Evolutionary conservation across 2,329 filamentous ascomycete species (phyloP).

Genomic region (Botrytis medusae): DNA sequence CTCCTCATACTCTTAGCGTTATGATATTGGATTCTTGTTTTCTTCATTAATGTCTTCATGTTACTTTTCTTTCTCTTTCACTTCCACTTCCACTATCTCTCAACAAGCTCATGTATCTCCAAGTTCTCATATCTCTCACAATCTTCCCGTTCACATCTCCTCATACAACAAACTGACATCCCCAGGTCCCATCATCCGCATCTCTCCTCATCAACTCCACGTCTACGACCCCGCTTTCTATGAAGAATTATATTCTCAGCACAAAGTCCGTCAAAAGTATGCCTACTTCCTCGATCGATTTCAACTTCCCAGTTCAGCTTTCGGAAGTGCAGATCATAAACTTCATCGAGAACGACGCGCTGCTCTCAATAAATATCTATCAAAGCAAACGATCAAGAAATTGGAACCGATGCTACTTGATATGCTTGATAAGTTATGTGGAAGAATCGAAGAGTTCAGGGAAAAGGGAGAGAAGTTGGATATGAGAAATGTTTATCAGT

Average conservation of each 20-base stretch:
- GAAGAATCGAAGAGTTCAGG: constrained; percentile 28
- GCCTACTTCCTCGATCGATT: constrained; percentile 23
- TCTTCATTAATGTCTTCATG: neutral
- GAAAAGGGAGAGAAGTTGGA: constrained; percentile 22
- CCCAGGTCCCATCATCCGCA: constrained; percentile 29
- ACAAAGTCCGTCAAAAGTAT: constrained; percentile 25
- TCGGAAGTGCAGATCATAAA: constrained; percentile 31
- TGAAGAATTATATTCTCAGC: constrained; percentile 29
- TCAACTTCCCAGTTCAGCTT: constrained; percentile 16
- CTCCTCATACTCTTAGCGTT: neutral
- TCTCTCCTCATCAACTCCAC: constrained; percentile 28
- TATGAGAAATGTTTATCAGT: constrained; percentile 28
- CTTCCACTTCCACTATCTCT: neutral
- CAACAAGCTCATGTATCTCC: neutral
- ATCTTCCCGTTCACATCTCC: neutral
- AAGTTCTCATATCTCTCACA: no score
- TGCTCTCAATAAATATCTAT: constrained; percentile 33
- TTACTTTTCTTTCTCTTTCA: neutral
- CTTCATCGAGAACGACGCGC: constrained; percentile 31
- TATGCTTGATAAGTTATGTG: constrained; percentile 30
- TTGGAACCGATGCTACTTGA: constrained; percentile 30
- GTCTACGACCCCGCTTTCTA: constrained; percentile 29
- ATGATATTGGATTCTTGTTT: neutral
- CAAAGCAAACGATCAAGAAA: constrained; percentile 24
- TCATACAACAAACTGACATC: neutral